Conservation (phyloP, 1,284 basidiomycete genomes). For the Flammula alnicola region DNA sequence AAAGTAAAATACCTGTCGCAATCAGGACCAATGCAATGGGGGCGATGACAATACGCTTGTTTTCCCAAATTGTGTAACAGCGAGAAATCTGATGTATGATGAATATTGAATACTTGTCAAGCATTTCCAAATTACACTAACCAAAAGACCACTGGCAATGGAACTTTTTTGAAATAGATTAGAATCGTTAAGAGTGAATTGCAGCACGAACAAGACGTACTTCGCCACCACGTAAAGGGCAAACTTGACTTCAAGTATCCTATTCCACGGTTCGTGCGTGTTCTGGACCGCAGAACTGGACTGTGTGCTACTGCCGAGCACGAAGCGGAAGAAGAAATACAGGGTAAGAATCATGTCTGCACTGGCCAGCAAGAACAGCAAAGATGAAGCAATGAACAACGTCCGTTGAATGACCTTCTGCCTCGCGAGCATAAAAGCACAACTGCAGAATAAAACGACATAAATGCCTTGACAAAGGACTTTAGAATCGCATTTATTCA, state of each 20-base stretch:
- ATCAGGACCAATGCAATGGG: constrained; percentile 27
- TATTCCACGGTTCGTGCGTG: constrained; percentile 20
- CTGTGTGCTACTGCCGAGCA: constrained; percentile 2
- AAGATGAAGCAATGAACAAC: constrained; percentile 10
- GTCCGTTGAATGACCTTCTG: constrained; percentile 12
- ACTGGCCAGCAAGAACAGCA: constrained; percentile 22
- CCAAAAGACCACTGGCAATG: constrained; percentile 24
- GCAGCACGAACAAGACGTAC: constrained; percentile 11
- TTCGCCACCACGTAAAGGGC: constrained; percentile 23
- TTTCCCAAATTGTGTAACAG: constrained; percentile 31
- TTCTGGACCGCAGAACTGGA: neutral
- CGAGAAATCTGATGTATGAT: constrained; percentile 22
- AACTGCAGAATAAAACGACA: constrained; percentile 23
- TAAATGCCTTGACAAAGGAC: constrained; percentile 23
- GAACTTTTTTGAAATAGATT: constrained; percentile 7
- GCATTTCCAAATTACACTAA: constrained; percentile 1
- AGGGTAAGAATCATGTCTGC: constrained; percentile 23
- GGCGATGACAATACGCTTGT: constrained; percentile 26
- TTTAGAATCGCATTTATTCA: neutral
- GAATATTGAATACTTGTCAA: neutral
- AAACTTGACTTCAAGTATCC: constrained; percentile 23
- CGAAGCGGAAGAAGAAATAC: constrained; percentile 25
- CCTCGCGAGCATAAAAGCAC: constrained; percentile 17
- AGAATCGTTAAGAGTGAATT: neutral
- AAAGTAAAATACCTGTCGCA: constrained; percentile 26